Base-by-base conservation (phyloP, 1,139 yeast genomes). In the Pichia kudriavzevii region DNA sequence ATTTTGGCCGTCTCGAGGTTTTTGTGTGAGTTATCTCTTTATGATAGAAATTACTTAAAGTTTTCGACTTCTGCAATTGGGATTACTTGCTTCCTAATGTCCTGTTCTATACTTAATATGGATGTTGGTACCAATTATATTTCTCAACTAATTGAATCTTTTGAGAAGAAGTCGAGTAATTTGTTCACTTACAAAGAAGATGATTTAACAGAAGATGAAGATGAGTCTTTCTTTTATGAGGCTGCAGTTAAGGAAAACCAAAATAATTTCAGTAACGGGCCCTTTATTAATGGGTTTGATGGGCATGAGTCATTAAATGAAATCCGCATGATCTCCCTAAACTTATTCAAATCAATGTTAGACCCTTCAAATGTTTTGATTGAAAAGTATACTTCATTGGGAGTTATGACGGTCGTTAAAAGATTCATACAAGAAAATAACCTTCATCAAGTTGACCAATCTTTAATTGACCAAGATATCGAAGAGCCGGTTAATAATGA, bases 1-100 rank as follows among this genome's bases (percentile, higher is more conserved):
- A 71, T 65, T 41, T 67, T 67, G 25, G 78, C 75, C 5, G 68
- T 76, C 31, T 64, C 80, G 2, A 65, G 84, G 44, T 82, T 78
- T 50, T 66, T 85, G 24, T 77, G 93, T 55, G 95, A 85, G 57
- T 60, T 82, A 35, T 68, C 95, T 0, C 60, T 85, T 17, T 87
- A 80, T 55, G 81, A 81, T 45, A 72, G 82, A 45, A 68, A 67
- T 30, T 83, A 79, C 51, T 60, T 87, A 36, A 66, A 71, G 27
- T 69, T 72, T 40, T 69, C 78, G 13, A 64, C 87, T 0, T 74
- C 87, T 1, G 53, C 73, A 32, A 66, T 84, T 20, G 81, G 94
- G 7, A 61, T 75, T 17, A 67, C 93, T 1, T 80, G 91, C 19
- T 76, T 79, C 49, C 56, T 79, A 35, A 59, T 88, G 46, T 84